Evolutionary conservation across 2,329 filamentous ascomycete genomes (phyloP).

Genomic region (Epicoccum sorghinum): DNA sequence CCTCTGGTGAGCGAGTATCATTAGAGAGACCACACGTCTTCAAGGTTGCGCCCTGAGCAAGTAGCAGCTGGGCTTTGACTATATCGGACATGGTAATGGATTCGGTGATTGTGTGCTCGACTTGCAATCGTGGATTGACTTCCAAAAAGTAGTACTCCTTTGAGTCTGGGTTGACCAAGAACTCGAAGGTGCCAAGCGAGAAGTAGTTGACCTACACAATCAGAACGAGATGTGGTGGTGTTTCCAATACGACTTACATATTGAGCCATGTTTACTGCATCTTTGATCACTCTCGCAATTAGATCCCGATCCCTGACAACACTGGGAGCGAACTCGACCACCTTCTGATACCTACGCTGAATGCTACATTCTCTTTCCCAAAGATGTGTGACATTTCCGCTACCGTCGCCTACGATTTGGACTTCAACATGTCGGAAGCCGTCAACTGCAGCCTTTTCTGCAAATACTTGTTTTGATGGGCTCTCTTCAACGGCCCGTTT

Average conservation of each 20-base stretch:
- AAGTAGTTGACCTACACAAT: conserved; percentile 56
- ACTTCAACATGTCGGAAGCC: conserved; percentile 68
- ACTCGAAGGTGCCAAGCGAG: conserved; percentile 69
- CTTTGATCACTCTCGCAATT: conserved; percentile 58
- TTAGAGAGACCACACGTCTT: conserved; percentile 43
- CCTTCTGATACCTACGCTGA: conserved; percentile 66
- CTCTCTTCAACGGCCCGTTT: conserved; percentile 63
- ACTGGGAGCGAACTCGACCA: conserved; percentile 65
- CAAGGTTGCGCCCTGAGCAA: conserved; percentile 59
- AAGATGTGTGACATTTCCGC: conserved; percentile 59
- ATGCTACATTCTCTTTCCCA: conserved; percentile 68
- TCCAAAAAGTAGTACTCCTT: conserved; percentile 65
- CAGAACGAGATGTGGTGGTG: neutral
- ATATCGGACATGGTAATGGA: conserved; percentile 61
- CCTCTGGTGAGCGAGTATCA: conserved; percentile 33
- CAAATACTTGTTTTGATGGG: conserved; percentile 63
- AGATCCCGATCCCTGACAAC: conserved; percentile 54
- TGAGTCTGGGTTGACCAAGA: conserved; percentile 60
- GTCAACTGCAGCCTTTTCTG: conserved; percentile 66
- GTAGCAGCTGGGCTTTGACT: conserved; percentile 60
- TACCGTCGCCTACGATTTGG: conserved; percentile 64
- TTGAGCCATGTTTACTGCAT: conserved; percentile 60
- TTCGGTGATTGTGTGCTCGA: conserved; percentile 68
- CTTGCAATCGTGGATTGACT: conserved; percentile 65
- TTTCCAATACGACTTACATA: conserved; percentile 39